Percentiles rank a stretch among this genome's conserved stretches.
These are phyloP conservation scores for Yamadazyma sp. DNA, from an alignment of 805 yeast species.

Conservation along the genomic window DNA sequence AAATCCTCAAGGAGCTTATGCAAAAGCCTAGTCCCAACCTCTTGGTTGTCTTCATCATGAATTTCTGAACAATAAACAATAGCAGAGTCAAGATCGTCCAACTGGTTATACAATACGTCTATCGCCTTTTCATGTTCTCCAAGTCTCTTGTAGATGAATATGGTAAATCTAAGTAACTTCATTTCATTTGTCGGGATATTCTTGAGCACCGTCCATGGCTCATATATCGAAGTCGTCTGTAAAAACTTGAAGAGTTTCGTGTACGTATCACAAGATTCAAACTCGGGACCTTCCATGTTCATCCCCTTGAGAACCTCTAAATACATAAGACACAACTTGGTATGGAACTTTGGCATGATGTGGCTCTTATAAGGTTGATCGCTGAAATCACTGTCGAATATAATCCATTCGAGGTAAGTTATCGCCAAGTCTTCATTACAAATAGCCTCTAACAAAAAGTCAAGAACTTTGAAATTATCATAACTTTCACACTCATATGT, in stretches of 20 bases:
- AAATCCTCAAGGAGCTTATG: slow-evolving; percentile 50
- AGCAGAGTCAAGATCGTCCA: slow-evolving; percentile 59
- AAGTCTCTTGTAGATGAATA: slow-evolving; percentile 57
- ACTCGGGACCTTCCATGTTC: slow-evolving; percentile 10
- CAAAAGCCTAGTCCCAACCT: slow-evolving; percentile 46
- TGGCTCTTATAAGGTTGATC: slow-evolving; percentile 18
- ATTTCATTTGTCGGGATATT: slow-evolving; percentile 34
- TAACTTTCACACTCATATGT: slow-evolving; percentile 59
- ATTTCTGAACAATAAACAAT: slow-evolving; percentile 58
- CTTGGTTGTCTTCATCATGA: slow-evolving; percentile 30
- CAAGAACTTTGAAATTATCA: slow-evolving; percentile 52
- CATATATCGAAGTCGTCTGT: slow-evolving; percentile 30
- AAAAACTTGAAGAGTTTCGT: slow-evolving; percentile 35
- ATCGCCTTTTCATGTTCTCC: slow-evolving; percentile 65
- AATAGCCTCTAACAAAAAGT: slow-evolving; percentile 40
- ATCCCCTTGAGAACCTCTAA: slow-evolving; percentile 19
- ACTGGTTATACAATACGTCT: slow-evolving; percentile 55
- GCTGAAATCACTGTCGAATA: slow-evolving; percentile 34
- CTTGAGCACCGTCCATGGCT: slow-evolving; percentile 36
- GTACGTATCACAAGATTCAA: slow-evolving; percentile 21
- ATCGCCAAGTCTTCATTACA: slow-evolving; percentile 24
- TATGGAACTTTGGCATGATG: slow-evolving; percentile 29
- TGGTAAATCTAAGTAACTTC: slow-evolving; percentile 45
- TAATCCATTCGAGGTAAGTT: slow-evolving; percentile 48
- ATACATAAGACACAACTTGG: slow-evolving; percentile 35